These are phyloP conservation scores for Oryza brachyantha DNA, from an alignment of 176 grass and related monocot genomes.

Conservation along the genomic window DNA sequence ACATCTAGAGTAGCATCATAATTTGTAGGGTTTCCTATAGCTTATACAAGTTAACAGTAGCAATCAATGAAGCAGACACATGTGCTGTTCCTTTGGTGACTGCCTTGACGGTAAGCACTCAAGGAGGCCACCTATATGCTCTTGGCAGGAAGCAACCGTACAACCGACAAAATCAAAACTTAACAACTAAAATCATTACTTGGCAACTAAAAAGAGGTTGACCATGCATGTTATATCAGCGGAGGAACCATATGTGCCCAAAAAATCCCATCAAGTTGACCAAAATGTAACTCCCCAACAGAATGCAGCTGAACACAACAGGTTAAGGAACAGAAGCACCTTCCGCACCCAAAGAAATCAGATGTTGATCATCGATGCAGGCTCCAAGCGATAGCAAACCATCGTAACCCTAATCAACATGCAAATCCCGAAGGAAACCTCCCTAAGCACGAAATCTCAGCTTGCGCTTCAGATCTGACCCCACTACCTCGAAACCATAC, in stretches of 20 bases:
- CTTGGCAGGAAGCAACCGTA: background rate
- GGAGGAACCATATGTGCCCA: background rate
- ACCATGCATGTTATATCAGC: background rate
- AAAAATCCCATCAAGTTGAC: background rate
- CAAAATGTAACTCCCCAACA: background rate
- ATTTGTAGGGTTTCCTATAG: background rate
- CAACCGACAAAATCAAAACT: background rate
- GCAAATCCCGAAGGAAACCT: too few relatives aligned
- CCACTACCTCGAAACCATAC: too few relatives aligned
- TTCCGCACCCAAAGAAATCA: background rate
- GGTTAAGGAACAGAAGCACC: background rate
- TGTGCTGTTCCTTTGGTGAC: background rate
- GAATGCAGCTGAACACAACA: background rate
- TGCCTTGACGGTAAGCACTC: background rate
- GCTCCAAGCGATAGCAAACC: too few relatives aligned
- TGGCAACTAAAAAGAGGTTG: background rate
- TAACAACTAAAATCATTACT: constrained; percentile 1
- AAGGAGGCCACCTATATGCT: background rate
- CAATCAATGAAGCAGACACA: background rate
- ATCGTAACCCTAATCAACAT: too few relatives aligned
- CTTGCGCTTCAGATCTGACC: too few relatives aligned
- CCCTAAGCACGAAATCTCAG: too few relatives aligned
- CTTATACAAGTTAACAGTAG: background rate
- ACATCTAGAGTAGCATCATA: background rate
- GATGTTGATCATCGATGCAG: too few relatives aligned